These are phyloP conservation scores for Tetramitus jugosus DNA, from an alignment of 208 protist genomes.

Conservation along the genomic window DNA sequence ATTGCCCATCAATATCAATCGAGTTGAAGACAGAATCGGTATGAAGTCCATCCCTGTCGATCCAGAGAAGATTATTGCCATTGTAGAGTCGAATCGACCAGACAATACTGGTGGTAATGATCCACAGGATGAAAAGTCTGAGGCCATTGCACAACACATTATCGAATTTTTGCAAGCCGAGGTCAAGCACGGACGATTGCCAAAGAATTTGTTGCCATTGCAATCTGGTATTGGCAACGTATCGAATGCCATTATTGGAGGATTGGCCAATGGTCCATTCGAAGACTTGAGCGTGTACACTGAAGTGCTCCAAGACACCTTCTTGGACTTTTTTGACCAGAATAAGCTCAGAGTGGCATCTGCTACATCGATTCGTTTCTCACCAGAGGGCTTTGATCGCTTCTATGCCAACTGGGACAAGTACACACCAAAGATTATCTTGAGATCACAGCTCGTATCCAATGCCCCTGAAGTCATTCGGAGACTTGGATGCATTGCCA, in stretches of 20 bases:
- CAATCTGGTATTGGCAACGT: conserved; percentile 41
- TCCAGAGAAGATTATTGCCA: conserved; percentile 33
- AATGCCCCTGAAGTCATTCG: conserved; percentile 37
- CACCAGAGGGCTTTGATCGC: conserved; percentile 30
- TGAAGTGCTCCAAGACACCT: conserved; percentile 44
- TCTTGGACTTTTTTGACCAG: conserved; percentile 39
- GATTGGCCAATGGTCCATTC: conserved; percentile 28
- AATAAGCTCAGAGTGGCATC: conserved; percentile 39
- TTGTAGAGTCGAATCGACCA: conserved; percentile 33
- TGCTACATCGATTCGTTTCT: conserved; percentile 35
- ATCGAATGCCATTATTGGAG: conserved; percentile 39
- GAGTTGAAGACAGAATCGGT: conserved; percentile 45
- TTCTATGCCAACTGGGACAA: conserved; percentile 39
- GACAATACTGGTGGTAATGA: conserved; percentile 19
- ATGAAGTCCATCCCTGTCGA: neutral
- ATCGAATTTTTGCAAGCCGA: conserved; percentile 34
- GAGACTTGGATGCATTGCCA: conserved; percentile 36
- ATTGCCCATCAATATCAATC: conserved; percentile 29
- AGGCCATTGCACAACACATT: conserved; percentile 31
- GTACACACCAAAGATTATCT: conserved; percentile 35
- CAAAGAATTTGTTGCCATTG: conserved; percentile 37
- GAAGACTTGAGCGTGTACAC: conserved; percentile 37
- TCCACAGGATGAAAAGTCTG: conserved; percentile 22
- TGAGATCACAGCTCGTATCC: conserved; percentile 38
- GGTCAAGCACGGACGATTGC: conserved; percentile 27